Percentiles rank a stretch among this genome's conserved stretches.
Conservation (phyloP, 805 yeast species). For the Blastobotrys parvus region DNA sequence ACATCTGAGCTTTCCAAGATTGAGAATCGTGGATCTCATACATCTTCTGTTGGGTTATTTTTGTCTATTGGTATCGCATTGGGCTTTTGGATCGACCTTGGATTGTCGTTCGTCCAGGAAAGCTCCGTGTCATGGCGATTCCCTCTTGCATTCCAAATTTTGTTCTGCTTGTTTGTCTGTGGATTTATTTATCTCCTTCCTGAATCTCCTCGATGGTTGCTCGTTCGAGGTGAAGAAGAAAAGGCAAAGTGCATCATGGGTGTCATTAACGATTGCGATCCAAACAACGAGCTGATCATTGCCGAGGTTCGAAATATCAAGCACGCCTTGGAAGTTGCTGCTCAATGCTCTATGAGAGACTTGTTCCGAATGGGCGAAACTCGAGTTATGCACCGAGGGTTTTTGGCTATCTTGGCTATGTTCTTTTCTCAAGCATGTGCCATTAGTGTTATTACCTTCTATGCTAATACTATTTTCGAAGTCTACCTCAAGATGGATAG, state of each 20-base stretch:
- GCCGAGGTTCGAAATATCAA: background rate
- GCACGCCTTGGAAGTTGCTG: conserved; percentile 2
- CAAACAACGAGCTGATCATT: background rate
- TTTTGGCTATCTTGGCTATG: conserved; percentile 7
- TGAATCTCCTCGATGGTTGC: conserved; percentile 75
- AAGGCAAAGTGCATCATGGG: conserved; percentile 30
- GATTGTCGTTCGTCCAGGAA: conserved; percentile 42
- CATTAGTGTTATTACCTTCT: conserved; percentile 6
- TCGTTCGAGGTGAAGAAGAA: conserved; percentile 56
- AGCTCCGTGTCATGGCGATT: conserved; percentile 51
- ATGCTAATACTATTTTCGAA: conserved; percentile 5
- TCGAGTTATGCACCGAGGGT: conserved; percentile 3
- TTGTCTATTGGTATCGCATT: conserved; percentile 58
- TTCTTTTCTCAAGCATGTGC: conserved; percentile 6
- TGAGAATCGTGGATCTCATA: conserved; percentile 52
- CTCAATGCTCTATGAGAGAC: conserved; percentile 1
- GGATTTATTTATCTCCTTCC: conserved; percentile 50
- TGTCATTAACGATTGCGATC: conserved; percentile 1
- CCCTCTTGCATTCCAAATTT: conserved; percentile 57
- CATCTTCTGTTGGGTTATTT: conserved; percentile 59
- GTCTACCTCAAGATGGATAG: conserved; percentile 7
- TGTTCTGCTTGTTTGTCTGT: conserved; percentile 45
- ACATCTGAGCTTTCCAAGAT: conserved; percentile 67
- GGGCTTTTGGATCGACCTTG: conserved; percentile 67
- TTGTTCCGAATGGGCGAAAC: conserved; percentile 5